Base-by-base conservation (phyloP, 1,139 yeast species). In the Pichia sp. region DNA sequence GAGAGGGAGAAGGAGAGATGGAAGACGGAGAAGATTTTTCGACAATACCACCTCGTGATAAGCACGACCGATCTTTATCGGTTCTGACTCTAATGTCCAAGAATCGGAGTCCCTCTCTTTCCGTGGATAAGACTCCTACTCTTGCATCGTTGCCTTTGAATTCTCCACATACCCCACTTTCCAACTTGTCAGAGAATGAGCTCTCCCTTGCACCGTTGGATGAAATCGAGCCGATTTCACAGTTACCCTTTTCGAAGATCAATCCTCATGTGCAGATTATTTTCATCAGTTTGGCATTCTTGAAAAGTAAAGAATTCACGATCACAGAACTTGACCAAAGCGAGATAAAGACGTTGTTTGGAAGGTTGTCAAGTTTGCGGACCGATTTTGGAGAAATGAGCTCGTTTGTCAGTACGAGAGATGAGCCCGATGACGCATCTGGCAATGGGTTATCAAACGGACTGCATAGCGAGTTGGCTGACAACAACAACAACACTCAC, bases 251-350 rank as follows among this genome's bases (percentile, higher is more conserved):
- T 68, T 81, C 92, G 4, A 74, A 77, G 51, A 72, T 87, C 44
- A 92, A 88, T 65, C 90, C 95, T 1, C 95, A 87, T 66, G 77
- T 85, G 42, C 93, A 88, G 70, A 77, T 90, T 48, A 72, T 87
- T 1, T 92, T 90, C 67, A 81, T 88, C 8, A 83, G 90, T 52
- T 74, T 90, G 53, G 90, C 97, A 1, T 79, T 90, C 52, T 74
- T 92, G 59, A 90, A 89, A 68, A 83, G 93, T 50, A 86, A 87
- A 68, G 92, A 87, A 64, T 82, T 82, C 62, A 82, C 86, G 44
- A 76, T 92, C 56, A 77, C 89, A 59, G 97, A 92, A 66, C 81
- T 90, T 60, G 98, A 92, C 66, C 96, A 88, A 67, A 85, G 89
- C 61, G 98, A 92, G 71, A 88, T 90, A 44, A 77, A 92, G 50